Evolutionary conservation across 768 basidiomycete genomes (phyloP).

Genomic region (Peribolospora kevripleyi): DNA sequence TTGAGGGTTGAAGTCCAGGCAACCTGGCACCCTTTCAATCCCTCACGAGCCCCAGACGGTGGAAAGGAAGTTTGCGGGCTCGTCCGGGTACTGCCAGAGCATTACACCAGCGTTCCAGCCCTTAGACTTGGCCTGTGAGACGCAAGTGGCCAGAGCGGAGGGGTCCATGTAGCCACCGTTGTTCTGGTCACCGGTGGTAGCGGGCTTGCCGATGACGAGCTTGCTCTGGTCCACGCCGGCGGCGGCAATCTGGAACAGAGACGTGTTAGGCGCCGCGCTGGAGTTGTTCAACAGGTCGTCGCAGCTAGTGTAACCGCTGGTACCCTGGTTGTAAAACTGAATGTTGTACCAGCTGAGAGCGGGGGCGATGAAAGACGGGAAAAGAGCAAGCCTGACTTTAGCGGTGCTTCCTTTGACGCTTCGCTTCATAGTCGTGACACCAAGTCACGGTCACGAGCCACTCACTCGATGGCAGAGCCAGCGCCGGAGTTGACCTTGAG

Average conservation of each 20-base stretch:
- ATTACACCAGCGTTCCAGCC: constrained; percentile 33
- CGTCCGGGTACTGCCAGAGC: constrained; percentile 13
- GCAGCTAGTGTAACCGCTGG: constrained; percentile 8
- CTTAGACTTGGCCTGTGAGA: constrained; percentile 32
- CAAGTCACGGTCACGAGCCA: too few relatives aligned
- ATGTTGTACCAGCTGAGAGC: constrained; percentile 10
- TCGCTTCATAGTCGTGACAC: too few relatives aligned
- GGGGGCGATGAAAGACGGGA: too few relatives aligned
- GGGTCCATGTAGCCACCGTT: constrained; percentile 35
- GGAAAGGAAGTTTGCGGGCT: background rate
- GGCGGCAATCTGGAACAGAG: constrained; percentile 32
- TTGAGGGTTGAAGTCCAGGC: too few relatives aligned
- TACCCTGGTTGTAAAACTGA: constrained; percentile 2
- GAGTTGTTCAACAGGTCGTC: constrained; percentile 13
- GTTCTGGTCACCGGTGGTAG: constrained; percentile 27
- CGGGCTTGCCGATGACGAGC: constrained; percentile 54
- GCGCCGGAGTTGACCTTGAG: constrained; percentile 14
- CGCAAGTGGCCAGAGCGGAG: constrained; percentile 33
- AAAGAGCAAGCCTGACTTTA: too few relatives aligned
- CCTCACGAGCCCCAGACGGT: background rate
- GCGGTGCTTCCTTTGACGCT: too few relatives aligned
- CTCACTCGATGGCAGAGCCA: constrained; percentile 14
- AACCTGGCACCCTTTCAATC: too few relatives aligned
- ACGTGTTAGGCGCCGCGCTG: constrained; percentile 17
- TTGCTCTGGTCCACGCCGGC: constrained; percentile 37